phyloP scores from a whole-genome alignment of 352 stramenopile genomes.

The Saprolegnia diclina region DNA sequence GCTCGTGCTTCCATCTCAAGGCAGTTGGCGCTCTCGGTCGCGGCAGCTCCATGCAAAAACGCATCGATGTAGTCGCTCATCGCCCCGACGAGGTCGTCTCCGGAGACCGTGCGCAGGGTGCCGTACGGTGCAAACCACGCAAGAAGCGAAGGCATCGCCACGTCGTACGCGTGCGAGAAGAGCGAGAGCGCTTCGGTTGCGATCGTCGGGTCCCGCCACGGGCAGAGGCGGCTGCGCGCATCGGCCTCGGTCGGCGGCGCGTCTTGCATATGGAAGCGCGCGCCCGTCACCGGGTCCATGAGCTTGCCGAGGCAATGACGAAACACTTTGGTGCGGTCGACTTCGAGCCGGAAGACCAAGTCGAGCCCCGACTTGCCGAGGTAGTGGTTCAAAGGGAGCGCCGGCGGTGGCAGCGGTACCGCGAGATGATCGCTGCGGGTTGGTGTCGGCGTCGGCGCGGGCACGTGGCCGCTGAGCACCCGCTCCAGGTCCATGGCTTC shows the following conservation, averaged over 20 bases:
- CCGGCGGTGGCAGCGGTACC: conserved; percentile 34
- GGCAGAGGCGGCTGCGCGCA: conserved; percentile 44
- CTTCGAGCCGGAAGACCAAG: conserved; percentile 61
- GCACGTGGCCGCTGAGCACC: conserved; percentile 48
- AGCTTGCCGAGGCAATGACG: conserved; percentile 60
- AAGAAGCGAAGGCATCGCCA: conserved; percentile 35
- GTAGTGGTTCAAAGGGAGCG: conserved; percentile 41
- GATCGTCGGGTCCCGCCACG: conserved; percentile 42
- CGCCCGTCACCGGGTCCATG: conserved; percentile 40
- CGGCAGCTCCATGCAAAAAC: conserved; percentile 27
- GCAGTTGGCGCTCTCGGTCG: not conserved
- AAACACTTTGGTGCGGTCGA: conserved; percentile 33
- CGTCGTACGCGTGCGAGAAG: conserved; percentile 36
- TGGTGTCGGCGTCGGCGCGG: conserved; percentile 30
- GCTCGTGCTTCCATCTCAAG: not conserved
- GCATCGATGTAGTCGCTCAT: conserved; percentile 30
- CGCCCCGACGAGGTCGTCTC: conserved; percentile 28
- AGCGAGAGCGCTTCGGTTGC: conserved; percentile 51
- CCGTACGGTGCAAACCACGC: conserved; percentile 14
- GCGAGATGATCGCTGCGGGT: conserved; percentile 39
- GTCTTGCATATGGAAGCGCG: conserved; percentile 45
- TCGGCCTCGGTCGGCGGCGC: conserved; percentile 42
- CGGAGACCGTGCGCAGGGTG: conserved; percentile 21
- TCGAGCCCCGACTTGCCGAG: conserved; percentile 65
- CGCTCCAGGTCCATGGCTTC: conserved; percentile 50